Evolutionary conservation across 257 asterid genomes (phyloP), one percentile per base, ranked within the genome.

Genomic region (Solanum clarkiae): DNA sequence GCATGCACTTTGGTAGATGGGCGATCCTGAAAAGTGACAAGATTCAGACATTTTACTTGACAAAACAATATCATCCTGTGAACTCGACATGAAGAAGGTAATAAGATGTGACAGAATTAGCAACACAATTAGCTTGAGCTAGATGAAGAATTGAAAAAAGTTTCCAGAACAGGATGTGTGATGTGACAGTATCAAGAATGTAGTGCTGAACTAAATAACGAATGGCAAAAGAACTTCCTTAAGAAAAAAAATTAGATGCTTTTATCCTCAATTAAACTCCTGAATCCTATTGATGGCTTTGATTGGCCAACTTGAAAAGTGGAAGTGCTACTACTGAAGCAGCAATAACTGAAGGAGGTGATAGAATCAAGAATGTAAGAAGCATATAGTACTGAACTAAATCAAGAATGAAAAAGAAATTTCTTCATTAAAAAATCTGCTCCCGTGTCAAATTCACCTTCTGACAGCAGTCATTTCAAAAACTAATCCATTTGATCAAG

Each of bases 1-100:
- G 88, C 85, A 68, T 86, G 88, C 56, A 86, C 85, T 81, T 86
- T 86, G 56, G 88, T 86, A 42, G 88, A 86, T 10, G 88, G 88
- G 45, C 85, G 88, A 81, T 86, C 88, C 88, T 86, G 88, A n/a
- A 49, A 81, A 54, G 49, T 53, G 22, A 85, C 49, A 11, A 63
- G 32, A 51, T 45, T 8, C 49, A 22, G 26, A 53, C 77, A 85
- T 79, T 79, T 55, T 62, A 49, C 49, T 45, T 45, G 68, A 79
- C 56, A 42, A 16, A 47, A 51, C 40, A 77, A 26, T 16, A 77
- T 26, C 24, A 77, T 47, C 63, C 47, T 26, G 17, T 62, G 60
- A 4, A 59, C 40, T 22, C 8, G 85, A 65, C 17, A 66, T 51
- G 51, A 62, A 22, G 32, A 47, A 83, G 32, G 18, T 26, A 65